phyloP scores from a whole-genome alignment of 768 basidiomycete genomes.

The Pleurotus giganteus region DNA sequence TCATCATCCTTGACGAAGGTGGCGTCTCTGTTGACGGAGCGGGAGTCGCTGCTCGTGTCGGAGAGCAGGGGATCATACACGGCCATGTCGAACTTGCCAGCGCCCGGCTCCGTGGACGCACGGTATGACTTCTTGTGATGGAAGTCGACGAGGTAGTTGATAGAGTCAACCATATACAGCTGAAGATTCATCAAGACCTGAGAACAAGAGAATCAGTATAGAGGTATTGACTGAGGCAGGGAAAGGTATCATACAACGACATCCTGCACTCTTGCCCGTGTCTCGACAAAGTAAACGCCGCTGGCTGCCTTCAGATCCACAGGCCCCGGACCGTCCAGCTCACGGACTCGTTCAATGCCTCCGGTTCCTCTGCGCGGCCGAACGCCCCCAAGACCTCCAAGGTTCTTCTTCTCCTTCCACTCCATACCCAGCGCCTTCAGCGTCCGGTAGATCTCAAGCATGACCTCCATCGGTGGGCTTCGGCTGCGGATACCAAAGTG shows the following conservation, averaged over 20 bases:
- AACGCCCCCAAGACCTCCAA: slow-evolving; percentile 68
- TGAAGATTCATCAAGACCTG: slow-evolving; percentile 97
- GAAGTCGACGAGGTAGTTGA: slow-evolving; percentile 98
- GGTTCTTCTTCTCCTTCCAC: slow-evolving; percentile 88
- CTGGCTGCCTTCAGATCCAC: slow-evolving; percentile 71
- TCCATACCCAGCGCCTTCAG: slow-evolving; percentile 91
- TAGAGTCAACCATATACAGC: slow-evolving; percentile 92
- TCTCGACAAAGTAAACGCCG: slow-evolving; percentile 91
- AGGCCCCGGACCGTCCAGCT: slow-evolving; percentile 54
- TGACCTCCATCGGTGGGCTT: slow-evolving; percentile 97
- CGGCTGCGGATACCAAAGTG: slow-evolving; percentile 97
- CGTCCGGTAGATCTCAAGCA: slow-evolving; percentile 97
- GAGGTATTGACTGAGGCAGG: not conserved
- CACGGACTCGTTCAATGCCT: slow-evolving; percentile 58
- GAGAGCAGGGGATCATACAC: slow-evolving; percentile 44
- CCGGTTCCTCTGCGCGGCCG: slow-evolving; percentile 28
- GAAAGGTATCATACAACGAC: slow-evolving; percentile 71
- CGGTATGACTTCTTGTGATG: slow-evolving; percentile 94
- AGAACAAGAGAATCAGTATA: not conserved
- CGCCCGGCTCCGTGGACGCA: slow-evolving; percentile 64
- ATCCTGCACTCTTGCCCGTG: slow-evolving; percentile 83
- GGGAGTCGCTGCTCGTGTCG: slow-evolving; percentile 54
- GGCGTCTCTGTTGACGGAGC: slow-evolving; percentile 53
- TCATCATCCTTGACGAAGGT: slow-evolving; percentile 51
- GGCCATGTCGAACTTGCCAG: slow-evolving; percentile 71